Evolutionary conservation across 768 basidiomycete species (phyloP).

Genomic region (Mycena vitilis): DNA sequence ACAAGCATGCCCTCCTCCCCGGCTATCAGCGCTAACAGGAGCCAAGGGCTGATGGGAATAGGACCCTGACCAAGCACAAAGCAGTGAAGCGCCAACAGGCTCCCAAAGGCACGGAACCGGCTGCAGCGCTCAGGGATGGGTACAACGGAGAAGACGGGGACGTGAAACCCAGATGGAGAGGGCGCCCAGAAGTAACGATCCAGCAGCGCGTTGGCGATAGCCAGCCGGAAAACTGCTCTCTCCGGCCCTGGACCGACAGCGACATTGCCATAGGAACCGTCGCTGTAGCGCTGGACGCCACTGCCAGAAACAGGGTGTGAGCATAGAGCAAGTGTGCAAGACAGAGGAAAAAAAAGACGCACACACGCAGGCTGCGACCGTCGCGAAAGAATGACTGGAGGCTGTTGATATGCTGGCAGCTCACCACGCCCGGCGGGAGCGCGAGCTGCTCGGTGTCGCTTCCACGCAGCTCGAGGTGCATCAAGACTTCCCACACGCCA

Average conservation of each 20-base stretch:
- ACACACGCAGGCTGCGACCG: neutral
- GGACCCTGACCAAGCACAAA: neutral
- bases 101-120: neutral
- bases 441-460: too few relatives aligned
- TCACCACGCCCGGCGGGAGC: too few relatives aligned
- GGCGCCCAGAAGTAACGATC: constrained; percentile 3
- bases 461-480: too few relatives aligned
- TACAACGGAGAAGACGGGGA: neutral
- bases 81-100: constrained; percentile 13
- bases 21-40: neutral
- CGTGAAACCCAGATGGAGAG: neutral
- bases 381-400: neutral
- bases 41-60: constrained; percentile 18
- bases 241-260: constrained; percentile 16
- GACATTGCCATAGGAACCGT: neutral
- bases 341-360: too few relatives aligned
- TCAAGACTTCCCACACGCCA: neutral
- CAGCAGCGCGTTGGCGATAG: neutral
- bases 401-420: neutral
- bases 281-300: neutral
- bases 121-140: neutral
- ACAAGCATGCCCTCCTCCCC: neutral
- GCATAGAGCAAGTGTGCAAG: too few relatives aligned
- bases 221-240: neutral
- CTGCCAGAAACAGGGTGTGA: neutral